A percentile compares a stretch with the other conserved stretches of the same genome.
phyloP scores from a whole-genome alignment of 1,139 yeast species.

The Blastobotrys indianensis region DNA sequence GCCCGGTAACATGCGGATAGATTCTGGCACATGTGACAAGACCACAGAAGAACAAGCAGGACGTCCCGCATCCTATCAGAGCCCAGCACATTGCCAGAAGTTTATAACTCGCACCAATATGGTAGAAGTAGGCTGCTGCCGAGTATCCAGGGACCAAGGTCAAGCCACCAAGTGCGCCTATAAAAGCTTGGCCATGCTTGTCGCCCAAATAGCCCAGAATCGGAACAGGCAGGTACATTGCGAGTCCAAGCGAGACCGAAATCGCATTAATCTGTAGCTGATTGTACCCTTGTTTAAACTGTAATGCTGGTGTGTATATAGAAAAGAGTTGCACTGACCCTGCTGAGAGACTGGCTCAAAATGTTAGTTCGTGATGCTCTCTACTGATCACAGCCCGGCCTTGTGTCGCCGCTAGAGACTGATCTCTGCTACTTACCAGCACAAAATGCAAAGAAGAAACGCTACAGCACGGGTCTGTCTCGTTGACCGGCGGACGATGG shows the following conservation, averaged over 20 bases:
- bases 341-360: conserved; percentile 55
- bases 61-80: conserved; percentile 74
- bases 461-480: conserved; percentile 12
- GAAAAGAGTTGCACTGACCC: conserved; percentile 82
- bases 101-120: conserved; percentile 14
- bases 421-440: conserved; percentile 16
- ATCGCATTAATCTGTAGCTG: conserved; percentile 72
- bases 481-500: neutral
- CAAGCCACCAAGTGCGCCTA: conserved; percentile 57
- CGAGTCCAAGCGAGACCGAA: conserved; percentile 69
- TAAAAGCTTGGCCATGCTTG: conserved; percentile 70
- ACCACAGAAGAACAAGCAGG: conserved; percentile 71
- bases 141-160: conserved; percentile 72
- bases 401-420: neutral
- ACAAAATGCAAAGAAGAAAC: conserved; percentile 17
- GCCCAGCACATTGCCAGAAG: conserved; percentile 35
- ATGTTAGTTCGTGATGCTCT: conserved; percentile 1
- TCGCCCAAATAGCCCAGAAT: conserved; percentile 79
- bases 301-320: conserved; percentile 68
- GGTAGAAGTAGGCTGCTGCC: conserved; percentile 37
- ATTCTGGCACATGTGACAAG: conserved; percentile 79
- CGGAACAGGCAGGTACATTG: conserved; percentile 83
- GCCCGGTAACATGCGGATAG: conserved; percentile 65
- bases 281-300: conserved; percentile 49
- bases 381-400: neutral